Conservation (phyloP, 176 grass and related monocot genomes). For the Triticum turgidum region DNA sequence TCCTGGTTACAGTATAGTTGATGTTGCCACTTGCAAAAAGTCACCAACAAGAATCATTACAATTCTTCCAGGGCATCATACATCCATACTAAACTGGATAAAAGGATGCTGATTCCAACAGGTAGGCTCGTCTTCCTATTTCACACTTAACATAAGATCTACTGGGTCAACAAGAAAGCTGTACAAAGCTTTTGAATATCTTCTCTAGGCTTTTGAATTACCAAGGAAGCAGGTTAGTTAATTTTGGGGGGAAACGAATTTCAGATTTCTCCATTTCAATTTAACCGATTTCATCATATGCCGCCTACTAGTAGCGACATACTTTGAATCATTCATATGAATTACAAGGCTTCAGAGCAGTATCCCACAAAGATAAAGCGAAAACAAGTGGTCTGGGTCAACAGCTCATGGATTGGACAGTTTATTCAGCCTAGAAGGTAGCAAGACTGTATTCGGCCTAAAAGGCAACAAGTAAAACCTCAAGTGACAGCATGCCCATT, state of each 20-base stretch:
- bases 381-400: neutral
- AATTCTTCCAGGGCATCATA: neutral
- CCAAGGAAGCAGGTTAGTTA: neutral
- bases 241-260: neutral
- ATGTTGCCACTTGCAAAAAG: neutral
- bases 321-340: neutral
- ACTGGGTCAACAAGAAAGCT: neutral
- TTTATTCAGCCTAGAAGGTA: neutral
- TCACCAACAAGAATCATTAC: neutral
- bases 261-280: neutral
- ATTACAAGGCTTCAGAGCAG: too few species aligned
- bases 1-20: neutral
- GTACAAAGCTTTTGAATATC: neutral
- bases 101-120: neutral
- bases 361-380: too few species aligned
- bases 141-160: slow-evolving; percentile 1
- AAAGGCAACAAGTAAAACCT: too few species aligned
- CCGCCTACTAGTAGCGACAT: neutral
- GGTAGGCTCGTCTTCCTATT: neutral
- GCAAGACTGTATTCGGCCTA: neutral
- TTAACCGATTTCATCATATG: neutral
- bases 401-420: neutral
- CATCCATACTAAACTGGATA: slow-evolving; percentile 9
- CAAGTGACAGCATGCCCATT: too few species aligned
- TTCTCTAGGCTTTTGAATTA: neutral